Conservation (phyloP, 2,329 filamentous ascomycete species). For the Neocucurbitaria cava region DNA sequence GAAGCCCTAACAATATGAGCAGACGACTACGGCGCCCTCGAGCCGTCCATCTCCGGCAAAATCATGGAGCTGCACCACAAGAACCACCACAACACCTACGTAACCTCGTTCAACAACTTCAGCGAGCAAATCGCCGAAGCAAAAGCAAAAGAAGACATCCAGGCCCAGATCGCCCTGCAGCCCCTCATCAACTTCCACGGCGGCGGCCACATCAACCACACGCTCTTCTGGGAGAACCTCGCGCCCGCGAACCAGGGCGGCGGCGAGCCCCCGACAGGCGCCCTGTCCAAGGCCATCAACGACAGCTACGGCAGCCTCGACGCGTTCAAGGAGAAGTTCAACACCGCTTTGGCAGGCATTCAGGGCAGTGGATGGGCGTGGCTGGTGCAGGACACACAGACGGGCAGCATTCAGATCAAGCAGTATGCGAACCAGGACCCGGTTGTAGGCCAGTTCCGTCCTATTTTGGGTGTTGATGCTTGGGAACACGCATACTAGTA, state of each 20-base stretch:
- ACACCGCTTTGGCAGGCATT: slow-evolving; percentile 68
- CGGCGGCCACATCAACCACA: slow-evolving; percentile 71
- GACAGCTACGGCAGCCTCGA: slow-evolving; percentile 65
- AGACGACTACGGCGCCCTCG: slow-evolving; percentile 98
- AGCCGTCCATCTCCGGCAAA: slow-evolving; percentile 80
- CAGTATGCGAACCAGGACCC: slow-evolving; percentile 89
- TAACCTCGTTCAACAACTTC: slow-evolving; percentile 85
- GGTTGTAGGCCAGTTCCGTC: slow-evolving; percentile 80
- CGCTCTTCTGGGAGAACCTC: slow-evolving; percentile 74
- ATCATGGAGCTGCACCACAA: slow-evolving; percentile 97
- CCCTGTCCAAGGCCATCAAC: slow-evolving; percentile 65
- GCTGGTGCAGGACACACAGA: slow-evolving; percentile 68
- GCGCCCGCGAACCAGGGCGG: slow-evolving; percentile 71
- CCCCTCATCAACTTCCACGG: slow-evolving; percentile 71
- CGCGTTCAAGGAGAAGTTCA: slow-evolving; percentile 68
- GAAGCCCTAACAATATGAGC: slow-evolving; percentile 7
- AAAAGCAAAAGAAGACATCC: slow-evolving; percentile 60
- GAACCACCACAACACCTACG: slow-evolving; percentile 94
- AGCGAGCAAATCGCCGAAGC: slow-evolving; percentile 72
- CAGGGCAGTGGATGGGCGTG: slow-evolving; percentile 71
- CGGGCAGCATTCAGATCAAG: slow-evolving; percentile 66
- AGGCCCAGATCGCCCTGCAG: slow-evolving; percentile 62
- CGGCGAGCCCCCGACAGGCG: slow-evolving; percentile 67
- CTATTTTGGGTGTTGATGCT: slow-evolving; percentile 87
- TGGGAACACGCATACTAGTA: slow-evolving; percentile 96